phyloP scores from a whole-genome alignment of 2,329 filamentous ascomycete species.

The Blastomyces silverae region DNA sequence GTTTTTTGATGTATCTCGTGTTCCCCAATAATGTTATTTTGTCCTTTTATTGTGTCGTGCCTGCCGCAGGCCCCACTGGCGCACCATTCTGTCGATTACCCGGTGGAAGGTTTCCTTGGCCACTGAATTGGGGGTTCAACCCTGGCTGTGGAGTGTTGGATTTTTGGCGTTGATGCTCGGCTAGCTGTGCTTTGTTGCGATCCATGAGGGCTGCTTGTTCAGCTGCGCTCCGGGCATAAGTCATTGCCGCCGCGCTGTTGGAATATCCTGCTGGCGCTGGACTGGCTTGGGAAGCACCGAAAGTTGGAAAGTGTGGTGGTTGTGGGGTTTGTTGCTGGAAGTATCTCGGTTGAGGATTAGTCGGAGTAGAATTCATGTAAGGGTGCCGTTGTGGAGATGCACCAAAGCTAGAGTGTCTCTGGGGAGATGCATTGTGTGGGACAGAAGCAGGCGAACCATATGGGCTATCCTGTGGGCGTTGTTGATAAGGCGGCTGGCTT shows the following conservation, averaged over 20 bases:
- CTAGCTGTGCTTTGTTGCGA: constrained; percentile 35
- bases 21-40: neutral
- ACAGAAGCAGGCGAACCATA: constrained; percentile 25
- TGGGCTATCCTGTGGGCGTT: constrained; percentile 24
- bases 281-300: constrained; percentile 28
- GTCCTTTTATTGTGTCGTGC: constrained; percentile 1
- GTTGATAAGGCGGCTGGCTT: constrained; percentile 26
- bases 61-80: constrained; percentile 4
- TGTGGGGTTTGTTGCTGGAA: constrained; percentile 31
- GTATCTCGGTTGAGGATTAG: constrained; percentile 28
- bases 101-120: constrained; percentile 13
- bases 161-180: constrained; percentile 30
- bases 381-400: constrained; percentile 33
- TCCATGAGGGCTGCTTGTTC: constrained; percentile 39
- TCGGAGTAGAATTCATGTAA: constrained; percentile 31
- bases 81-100: constrained; percentile 10
- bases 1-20: neutral
- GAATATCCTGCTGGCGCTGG: constrained; percentile 30
- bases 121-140: constrained; percentile 13
- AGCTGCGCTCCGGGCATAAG: constrained; percentile 36
- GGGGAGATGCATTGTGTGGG: constrained; percentile 31
- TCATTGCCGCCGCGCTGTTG: constrained; percentile 32
- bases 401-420: constrained; percentile 29
- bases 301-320: constrained; percentile 29
- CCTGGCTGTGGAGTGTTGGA: constrained; percentile 32